Percentiles rank a stretch among this genome's conserved stretches.
Evolutionary conservation across 108 stramenopile species (phyloP).

Genomic region (Cyclostephanos invisitatus): DNA sequence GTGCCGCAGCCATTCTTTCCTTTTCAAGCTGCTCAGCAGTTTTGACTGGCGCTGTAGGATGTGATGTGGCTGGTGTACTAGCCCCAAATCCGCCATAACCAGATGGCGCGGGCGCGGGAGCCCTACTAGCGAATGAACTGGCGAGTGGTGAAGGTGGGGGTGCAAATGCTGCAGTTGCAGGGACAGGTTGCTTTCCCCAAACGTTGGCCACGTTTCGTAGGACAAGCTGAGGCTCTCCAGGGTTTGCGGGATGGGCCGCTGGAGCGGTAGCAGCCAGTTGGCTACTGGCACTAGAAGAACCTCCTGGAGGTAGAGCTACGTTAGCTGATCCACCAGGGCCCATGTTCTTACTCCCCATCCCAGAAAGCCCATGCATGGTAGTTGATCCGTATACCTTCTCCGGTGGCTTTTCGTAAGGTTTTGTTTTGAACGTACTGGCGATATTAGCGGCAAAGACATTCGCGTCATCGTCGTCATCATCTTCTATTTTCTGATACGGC

Average conservation of each 20-base stretch:
- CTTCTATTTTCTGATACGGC: constrained; percentile 82
- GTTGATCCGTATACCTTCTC: constrained; percentile 39
- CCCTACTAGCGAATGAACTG: constrained; percentile 20
- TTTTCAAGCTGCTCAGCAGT: constrained; percentile 88
- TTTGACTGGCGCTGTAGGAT: constrained; percentile 49
- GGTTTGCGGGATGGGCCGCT: constrained; percentile 22
- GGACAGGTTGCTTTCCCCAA: constrained; percentile 71
- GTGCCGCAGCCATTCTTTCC: constrained; percentile 92
- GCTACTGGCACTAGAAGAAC: constrained; percentile 48
- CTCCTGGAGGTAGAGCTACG: constrained; percentile 41
- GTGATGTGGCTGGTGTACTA: constrained; percentile 49
- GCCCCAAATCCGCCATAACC: constrained; percentile 53
- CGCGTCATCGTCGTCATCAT: constrained; percentile 90
- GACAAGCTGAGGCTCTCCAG: constrained; percentile 56
- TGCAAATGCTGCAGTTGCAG: constrained; percentile 42
- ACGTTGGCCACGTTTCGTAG: constrained; percentile 83
- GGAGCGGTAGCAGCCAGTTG: constrained; percentile 36
- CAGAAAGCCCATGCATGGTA: constrained; percentile 23
- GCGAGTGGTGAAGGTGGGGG: constrained; percentile 29
- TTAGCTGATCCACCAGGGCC: constrained; percentile 57
- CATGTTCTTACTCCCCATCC: constrained; percentile 40
- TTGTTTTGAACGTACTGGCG: constrained; percentile 81
- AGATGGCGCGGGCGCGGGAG: constrained; percentile 41
- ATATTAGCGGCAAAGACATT: constrained; percentile 35
- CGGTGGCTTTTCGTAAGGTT: constrained; percentile 91